These are phyloP conservation scores for Kazachstania martiniae DNA, from an alignment of 805 yeast genomes.

Conservation along the genomic window DNA sequence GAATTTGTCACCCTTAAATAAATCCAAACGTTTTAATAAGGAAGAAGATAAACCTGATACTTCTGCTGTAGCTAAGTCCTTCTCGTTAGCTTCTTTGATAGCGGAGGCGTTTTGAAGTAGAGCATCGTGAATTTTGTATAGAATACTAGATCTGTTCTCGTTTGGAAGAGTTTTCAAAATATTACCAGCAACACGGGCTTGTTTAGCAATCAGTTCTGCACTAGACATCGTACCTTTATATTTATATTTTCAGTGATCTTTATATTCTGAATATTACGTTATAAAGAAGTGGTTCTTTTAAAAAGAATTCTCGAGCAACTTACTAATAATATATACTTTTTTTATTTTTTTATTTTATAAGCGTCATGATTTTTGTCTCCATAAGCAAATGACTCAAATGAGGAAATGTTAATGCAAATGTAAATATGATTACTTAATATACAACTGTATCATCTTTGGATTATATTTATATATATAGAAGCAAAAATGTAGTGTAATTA, in stretches of 20 bases:
- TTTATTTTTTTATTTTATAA: no score
- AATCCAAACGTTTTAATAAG: conserved; percentile 73
- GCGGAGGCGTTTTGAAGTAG: conserved; percentile 45
- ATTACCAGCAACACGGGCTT: conserved; percentile 77
- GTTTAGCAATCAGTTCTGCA: conserved; percentile 64
- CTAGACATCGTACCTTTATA: conserved; percentile 4
- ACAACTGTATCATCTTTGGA: no score
- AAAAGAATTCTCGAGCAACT: no score
- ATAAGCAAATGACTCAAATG: no score
- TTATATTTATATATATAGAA: no score
- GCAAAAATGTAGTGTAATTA: no score
- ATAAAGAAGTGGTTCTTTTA: no score
- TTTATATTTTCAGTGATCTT: background rate
- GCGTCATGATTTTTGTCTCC: no score
- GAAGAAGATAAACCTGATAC: conserved; percentile 54
- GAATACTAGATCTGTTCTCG: conserved; percentile 61
- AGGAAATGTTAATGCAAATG: no score
- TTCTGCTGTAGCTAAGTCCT: conserved; percentile 64
- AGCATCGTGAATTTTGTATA: conserved; percentile 62
- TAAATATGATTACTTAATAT: no score
- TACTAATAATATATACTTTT: no score
- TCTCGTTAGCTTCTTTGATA: conserved; percentile 61
- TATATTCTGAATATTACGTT: background rate
- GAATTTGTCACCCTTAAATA: conserved; percentile 71
- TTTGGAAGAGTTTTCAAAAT: conserved; percentile 67